A percentile compares a stretch with the other conserved stretches of the same genome.
Conservation (phyloP, 1,139 yeast genomes). For the Wickerhamomyces sp. region DNA sequence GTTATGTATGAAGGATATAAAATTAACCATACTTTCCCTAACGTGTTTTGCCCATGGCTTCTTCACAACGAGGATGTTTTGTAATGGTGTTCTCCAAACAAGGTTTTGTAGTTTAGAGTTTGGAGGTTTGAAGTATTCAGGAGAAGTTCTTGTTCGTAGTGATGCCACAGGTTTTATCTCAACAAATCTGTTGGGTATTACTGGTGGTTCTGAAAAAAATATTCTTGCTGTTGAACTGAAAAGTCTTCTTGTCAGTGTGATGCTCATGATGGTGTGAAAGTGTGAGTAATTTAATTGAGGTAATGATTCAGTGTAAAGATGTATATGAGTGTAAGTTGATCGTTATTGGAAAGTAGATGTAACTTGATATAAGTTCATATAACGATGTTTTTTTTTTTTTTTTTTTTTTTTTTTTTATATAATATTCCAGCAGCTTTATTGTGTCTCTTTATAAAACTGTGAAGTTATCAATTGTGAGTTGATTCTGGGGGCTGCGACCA, state of each 20-base stretch:
- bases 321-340: too few species aligned
- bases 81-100: conserved; percentile 48
- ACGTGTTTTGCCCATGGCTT: conserved; percentile 77
- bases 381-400: too few species aligned
- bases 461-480: too few species aligned
- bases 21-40: conserved; percentile 57
- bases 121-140: conserved; percentile 40
- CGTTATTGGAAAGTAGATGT: too few species aligned
- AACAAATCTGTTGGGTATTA: conserved; percentile 15
- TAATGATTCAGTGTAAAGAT: too few species aligned
- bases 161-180: conserved; percentile 13
- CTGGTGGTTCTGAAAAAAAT: conserved; percentile 20
- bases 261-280: too few species aligned
- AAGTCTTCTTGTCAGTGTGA: conserved; percentile 2
- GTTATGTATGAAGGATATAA: conserved; percentile 50
- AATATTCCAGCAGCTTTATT: too few species aligned
- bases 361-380: too few species aligned
- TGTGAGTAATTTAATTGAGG: too few species aligned
- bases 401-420: too few species aligned
- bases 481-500: too few species aligned
- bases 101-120: conserved; percentile 45
- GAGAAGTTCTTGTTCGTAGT: conserved; percentile 21
- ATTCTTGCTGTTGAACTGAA: conserved; percentile 5
- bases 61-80: conserved; percentile 73
- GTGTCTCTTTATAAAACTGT: too few species aligned